Conservation (phyloP, 2,329 filamentous ascomycete genomes). For the Diaporthe sp. region DNA sequence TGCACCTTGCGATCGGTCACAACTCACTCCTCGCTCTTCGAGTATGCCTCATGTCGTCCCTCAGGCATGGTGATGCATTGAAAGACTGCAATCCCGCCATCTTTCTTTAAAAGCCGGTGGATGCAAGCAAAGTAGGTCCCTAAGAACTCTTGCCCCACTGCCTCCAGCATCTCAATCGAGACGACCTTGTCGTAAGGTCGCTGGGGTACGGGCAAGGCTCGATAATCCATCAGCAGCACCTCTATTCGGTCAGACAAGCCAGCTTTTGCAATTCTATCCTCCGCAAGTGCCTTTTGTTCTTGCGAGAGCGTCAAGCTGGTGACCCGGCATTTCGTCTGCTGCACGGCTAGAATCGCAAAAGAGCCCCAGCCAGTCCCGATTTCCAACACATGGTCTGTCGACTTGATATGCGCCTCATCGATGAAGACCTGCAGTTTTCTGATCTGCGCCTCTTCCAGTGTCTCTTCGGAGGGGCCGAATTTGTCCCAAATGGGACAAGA, state of each 20-base stretch:
- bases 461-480: conserved; percentile 63
- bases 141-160: conserved; percentile 77
- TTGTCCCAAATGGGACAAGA: conserved; percentile 77
- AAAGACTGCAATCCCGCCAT: conserved; percentile 78
- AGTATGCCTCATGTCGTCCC: conserved; percentile 75
- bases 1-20: background rate
- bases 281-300: conserved; percentile 78
- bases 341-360: conserved; percentile 79
- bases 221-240: conserved; percentile 79
- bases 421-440: conserved; percentile 78
- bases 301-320: conserved; percentile 78
- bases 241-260: conserved; percentile 73
- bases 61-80: conserved; percentile 86
- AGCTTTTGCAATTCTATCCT: conserved; percentile 72
- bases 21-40: conserved; percentile 73
- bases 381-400: conserved; percentile 78
- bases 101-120: conserved; percentile 73
- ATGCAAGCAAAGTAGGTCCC: conserved; percentile 77
- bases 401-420: conserved; percentile 73
- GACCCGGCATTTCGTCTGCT: conserved; percentile 75
- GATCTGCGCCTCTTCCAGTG: conserved; percentile 75
- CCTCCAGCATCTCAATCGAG: conserved; percentile 84
- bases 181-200: conserved; percentile 77
- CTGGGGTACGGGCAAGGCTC: conserved; percentile 68
- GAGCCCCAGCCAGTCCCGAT: conserved; percentile 84